Base-by-base conservation (phyloP, 2,329 filamentous ascomycete species). In the Claviceps quebecensis region DNA sequence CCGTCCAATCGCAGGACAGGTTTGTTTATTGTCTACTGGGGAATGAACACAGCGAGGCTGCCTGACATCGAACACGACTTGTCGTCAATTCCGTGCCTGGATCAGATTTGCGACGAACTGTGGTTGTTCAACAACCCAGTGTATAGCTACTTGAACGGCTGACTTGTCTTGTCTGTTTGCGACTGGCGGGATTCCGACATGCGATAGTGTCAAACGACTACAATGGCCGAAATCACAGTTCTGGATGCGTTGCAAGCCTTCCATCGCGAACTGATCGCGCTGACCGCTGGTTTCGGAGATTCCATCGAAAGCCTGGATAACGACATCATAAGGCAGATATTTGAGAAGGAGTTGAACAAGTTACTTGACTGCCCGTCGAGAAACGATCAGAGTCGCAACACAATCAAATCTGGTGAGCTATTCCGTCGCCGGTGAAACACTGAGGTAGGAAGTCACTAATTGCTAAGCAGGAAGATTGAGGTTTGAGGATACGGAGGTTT, bases 181-280 rank as follows among this genome's bases (percentile, higher is more conserved):
- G 44, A 22, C 16, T 47, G 38, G 38, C n/a, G 14, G 16, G 8
- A 38, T 41, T 45, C 55, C 65, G 68, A 58, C 59, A 74, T 75
- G 73, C 70, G 65, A 74, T 75, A 75, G 68, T 59, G 56, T 56
- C 58, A 57, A 64, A 56, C 23, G 45, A 55, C 63, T 60, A 71
- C 62, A 58, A 91, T 93, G 87, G 81, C 84, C 66, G 83, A 85
- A 63, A 72, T 80, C 64, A 82, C 82, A 65, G 80, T 78, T 63
- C 76, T 94, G 63, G 83, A 84, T 63, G 80, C 82, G 68, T 80
- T 97, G 61, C 83, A 90, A 71, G 83, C 81, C 67, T 81, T 98
- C 60, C 87, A 95, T 67, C 81, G 86, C 66, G 89, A 95, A 70
- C 80, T 98, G 55, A 73, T 85, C 59, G 82, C 84, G 52, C 76